Percentiles rank a stretch among this genome's conserved stretches.
Conservation (phyloP, 768 basidiomycete species). For the Kwoniella newhampshirensis region DNA sequence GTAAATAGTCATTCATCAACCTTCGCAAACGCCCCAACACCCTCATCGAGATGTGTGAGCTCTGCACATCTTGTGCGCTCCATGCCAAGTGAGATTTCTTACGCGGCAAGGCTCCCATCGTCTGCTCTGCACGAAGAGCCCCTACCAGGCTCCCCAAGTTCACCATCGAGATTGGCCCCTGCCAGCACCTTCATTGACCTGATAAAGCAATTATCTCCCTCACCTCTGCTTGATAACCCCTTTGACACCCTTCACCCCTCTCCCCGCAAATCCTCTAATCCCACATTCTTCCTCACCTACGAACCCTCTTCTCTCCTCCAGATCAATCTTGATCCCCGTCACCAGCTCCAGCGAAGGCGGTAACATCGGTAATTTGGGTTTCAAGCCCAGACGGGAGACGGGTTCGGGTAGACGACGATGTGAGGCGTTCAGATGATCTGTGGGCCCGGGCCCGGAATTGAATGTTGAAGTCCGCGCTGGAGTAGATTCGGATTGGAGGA, state of each 20-base stretch:
- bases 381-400: constrained; percentile 38
- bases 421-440: constrained; percentile 11
- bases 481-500: neutral
- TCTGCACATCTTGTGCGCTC: neutral
- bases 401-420: constrained; percentile 23
- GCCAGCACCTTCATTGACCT: too few relatives aligned
- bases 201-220: constrained; percentile 26
- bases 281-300: constrained; percentile 41
- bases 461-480: neutral
- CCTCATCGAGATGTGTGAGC: neutral
- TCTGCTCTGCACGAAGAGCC: too few relatives aligned
- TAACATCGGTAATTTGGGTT: constrained; percentile 31
- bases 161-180: too few relatives aligned
- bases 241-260: constrained; percentile 56
- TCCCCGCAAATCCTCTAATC: constrained; percentile 24
- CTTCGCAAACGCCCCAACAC: neutral
- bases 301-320: constrained; percentile 30
- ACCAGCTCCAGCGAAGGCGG: constrained; percentile 41
- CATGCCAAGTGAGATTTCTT: too few relatives aligned
- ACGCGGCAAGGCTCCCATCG: too few relatives aligned
- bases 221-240: constrained; percentile 98
- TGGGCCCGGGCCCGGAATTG: neutral
- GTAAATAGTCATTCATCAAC: neutral
- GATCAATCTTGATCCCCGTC: constrained; percentile 32
- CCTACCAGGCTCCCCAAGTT: too few relatives aligned